Conservation (phyloP, 2,329 filamentous ascomycete genomes). For the Colletotrichum orchidophilum region DNA sequence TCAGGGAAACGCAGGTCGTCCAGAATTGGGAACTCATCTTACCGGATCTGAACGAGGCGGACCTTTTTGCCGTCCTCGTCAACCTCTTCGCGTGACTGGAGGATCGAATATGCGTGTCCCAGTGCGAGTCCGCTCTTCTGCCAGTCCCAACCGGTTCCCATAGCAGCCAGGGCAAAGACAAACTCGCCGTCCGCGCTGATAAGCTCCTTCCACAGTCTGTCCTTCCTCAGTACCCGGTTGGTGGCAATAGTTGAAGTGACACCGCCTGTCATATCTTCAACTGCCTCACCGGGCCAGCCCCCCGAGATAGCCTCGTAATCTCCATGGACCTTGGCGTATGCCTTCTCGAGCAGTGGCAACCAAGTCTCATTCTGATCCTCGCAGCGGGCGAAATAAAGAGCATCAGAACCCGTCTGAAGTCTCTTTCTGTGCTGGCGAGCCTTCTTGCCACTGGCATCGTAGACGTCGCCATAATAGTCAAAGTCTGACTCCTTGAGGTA, state of each 20-base stretch:
- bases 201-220: conserved; percentile 76
- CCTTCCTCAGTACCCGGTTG: conserved; percentile 70
- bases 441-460: conserved; percentile 56
- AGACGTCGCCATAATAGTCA: conserved; percentile 40
- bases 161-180: conserved; percentile 58
- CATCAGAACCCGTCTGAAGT: conserved; percentile 74
- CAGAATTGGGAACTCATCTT: conserved; percentile 13
- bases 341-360: conserved; percentile 78
- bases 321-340: conserved; percentile 80
- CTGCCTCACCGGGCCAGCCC: conserved; percentile 66
- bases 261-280: conserved; percentile 63
- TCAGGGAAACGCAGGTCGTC: neutral
- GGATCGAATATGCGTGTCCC: conserved; percentile 61
- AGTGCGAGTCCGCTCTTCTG: conserved; percentile 52
- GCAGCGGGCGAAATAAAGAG: conserved; percentile 76
- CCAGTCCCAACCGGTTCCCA: conserved; percentile 40
- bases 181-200: conserved; percentile 75
- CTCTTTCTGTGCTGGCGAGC: conserved; percentile 68
- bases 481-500: conserved; percentile 40
- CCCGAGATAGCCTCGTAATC: conserved; percentile 76
- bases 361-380: conserved; percentile 77
- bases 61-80: conserved; percentile 50
- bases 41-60: conserved; percentile 56
- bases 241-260: conserved; percentile 65
- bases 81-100: conserved; percentile 55